Evolutionary conservation across 2,329 filamentous ascomycete genomes (phyloP), one percentile per base, ranked within the genome.

Genomic region (Teratosphaeria pseudoeucalypti): DNA sequence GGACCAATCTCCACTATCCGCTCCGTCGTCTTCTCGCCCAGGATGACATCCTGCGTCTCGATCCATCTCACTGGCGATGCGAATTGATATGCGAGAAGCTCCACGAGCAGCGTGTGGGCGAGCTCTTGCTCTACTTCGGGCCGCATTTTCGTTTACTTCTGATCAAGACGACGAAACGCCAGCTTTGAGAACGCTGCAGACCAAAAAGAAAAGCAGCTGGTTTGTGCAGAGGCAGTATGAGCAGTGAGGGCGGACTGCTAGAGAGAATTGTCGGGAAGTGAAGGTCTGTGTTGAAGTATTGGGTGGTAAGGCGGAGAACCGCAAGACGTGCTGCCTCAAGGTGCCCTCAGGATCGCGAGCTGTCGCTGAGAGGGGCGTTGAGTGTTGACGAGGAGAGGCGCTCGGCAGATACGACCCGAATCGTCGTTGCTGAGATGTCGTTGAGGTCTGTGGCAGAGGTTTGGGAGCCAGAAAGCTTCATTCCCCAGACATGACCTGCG

Each of bases 61-160:
- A 99, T 99, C 94, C 94, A 99, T 86, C 94, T 87, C 70, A 99
- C 94, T 56, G 94, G 94, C 58, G 92, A 97, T 70, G 94, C 94
- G 77, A 99, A 99, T 76, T 99, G 94, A 78, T 97, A 99, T 81
- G 94, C 94, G 68, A 99, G 86, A 65, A 99, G 89, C 86, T 99
- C 94, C 67, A 99, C 90, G 74, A 99, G 89, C 78, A 99, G 85
- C 68, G 92, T 97, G 78, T 99, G 92, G 73, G 94, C 89, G 77
- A 99, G 89, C 82, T 99, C 94, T 79, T 99, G 94, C 86, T 99
- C 92, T 77, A 97, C 83, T 85, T 99, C 94, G 76, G 94, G 94
- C 82, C 90, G 90, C 92, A 97, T 97, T 70, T 27, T 66, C 59
- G 64, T 16, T 34, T 12, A 23, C 14, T 27, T 11, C 23, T 23